Evolutionary conservation across 768 basidiomycete genomes (phyloP).

Genomic region (Amanita phalloides): DNA sequence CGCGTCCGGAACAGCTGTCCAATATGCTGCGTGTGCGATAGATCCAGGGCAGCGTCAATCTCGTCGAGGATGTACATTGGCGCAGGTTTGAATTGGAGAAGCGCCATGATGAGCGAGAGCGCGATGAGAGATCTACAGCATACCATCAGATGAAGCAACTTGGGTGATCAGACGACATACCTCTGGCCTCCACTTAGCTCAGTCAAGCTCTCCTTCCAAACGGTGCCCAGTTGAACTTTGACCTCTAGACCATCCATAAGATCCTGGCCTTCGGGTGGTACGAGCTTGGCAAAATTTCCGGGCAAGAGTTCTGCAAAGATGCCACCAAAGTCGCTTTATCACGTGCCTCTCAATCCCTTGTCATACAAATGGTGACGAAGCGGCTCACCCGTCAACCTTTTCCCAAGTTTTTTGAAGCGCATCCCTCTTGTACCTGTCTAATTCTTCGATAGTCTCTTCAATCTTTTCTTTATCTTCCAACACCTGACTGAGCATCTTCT

Average conservation of each 20-base stretch:
- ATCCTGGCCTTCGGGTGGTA: constrained; percentile 89
- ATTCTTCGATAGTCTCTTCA: constrained; percentile 83
- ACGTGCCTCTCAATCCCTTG: neutral
- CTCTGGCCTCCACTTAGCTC: constrained; percentile 96
- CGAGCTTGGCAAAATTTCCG: constrained; percentile 92
- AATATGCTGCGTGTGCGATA: constrained; percentile 95
- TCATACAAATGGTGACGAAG: neutral
- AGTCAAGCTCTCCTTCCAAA: constrained; percentile 97
- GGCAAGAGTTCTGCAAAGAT: constrained; percentile 95
- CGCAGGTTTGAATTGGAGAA: constrained; percentile 98
- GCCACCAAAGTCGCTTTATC: constrained; percentile 78
- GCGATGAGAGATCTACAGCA: constrained; percentile 83
- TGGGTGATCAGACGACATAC: constrained; percentile 24
- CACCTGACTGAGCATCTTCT: constrained; percentile 82
- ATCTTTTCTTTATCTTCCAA: constrained; percentile 93
- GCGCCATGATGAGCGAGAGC: constrained; percentile 94
- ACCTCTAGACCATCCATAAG: constrained; percentile 94
- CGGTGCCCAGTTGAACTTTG: constrained; percentile 87
- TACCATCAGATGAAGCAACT: neutral
- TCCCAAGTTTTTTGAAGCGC: constrained; percentile 93
- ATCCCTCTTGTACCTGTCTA: constrained; percentile 90
- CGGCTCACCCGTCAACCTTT: constrained; percentile 82
- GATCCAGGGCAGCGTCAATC: constrained; percentile 93
- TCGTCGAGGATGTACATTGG: constrained; percentile 99
- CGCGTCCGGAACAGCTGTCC: constrained; percentile 95